Conservation (phyloP, 2,329 filamentous ascomycete species). For the Pseudogymnoascus sp. region DNA sequence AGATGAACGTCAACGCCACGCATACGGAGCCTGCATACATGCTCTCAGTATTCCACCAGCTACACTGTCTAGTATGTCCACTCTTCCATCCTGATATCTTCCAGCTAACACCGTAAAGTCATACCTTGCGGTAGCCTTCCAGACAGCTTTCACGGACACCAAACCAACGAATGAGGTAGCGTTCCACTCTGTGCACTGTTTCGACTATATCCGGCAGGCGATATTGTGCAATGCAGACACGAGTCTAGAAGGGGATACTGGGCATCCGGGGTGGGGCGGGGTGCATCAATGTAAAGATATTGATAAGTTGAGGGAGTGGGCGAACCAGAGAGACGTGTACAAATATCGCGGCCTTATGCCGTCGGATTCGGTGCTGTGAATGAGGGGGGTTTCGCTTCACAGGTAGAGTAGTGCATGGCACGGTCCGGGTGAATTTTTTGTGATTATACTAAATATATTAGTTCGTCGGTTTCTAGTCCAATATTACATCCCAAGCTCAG, state of each 20-base stretch:
- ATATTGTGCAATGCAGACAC: slow-evolving; percentile 5
- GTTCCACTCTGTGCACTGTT: neutral
- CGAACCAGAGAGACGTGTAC: slow-evolving; percentile 5
- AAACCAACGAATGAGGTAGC: slow-evolving; percentile 11
- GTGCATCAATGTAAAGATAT: slow-evolving; percentile 2
- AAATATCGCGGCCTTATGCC: slow-evolving; percentile 2
- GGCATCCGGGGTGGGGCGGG: neutral
- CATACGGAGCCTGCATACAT: slow-evolving; percentile 13
- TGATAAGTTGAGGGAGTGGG: slow-evolving; percentile 3
- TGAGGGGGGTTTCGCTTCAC: neutral
- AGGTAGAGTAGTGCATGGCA: neutral
- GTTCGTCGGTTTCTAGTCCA: neutral
- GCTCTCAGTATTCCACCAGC: slow-evolving; percentile 16
- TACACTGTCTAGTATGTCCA: slow-evolving; percentile 15
- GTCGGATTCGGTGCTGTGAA: neutral
- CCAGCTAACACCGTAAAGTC: slow-evolving; percentile 9
- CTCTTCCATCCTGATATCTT: neutral
- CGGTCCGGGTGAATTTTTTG: neutral
- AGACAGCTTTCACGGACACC: slow-evolving; percentile 8
- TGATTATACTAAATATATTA: neutral
- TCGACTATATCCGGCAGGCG: neutral
- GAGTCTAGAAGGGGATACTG: neutral
- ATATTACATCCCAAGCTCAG: neutral
- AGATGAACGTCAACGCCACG: neutral
- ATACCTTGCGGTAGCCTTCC: slow-evolving; percentile 11